phyloP scores from a whole-genome alignment of 306 rosid species.

The Malus orientalis region DNA sequence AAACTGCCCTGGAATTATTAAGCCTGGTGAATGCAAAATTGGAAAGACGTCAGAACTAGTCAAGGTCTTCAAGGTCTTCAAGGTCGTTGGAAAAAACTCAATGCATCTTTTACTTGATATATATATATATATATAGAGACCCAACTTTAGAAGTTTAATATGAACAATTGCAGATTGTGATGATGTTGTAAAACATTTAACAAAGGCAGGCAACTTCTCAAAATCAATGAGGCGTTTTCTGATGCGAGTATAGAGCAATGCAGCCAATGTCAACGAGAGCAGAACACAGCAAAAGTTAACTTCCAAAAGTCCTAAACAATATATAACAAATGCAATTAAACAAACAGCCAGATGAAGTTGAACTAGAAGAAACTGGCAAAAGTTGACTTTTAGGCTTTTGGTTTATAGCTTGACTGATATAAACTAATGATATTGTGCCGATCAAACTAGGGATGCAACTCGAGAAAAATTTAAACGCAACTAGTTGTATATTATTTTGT shows the following conservation, averaged over 20 bases:
- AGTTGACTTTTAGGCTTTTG: background rate
- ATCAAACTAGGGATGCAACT: too few relatives aligned
- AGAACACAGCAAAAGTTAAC: constrained; percentile 52
- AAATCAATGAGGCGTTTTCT: constrained; percentile 62
- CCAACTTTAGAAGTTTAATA: background rate
- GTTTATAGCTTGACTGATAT: too few relatives aligned
- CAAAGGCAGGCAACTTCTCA: constrained; percentile 18
- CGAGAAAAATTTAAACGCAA: background rate
- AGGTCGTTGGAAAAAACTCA: too few relatives aligned
- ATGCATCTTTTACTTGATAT: too few relatives aligned
- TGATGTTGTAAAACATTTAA: background rate
- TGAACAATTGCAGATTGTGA: background rate
- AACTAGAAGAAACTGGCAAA: background rate
- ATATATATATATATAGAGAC: background rate
- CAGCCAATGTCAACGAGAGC: constrained; percentile 51
- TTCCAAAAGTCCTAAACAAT: constrained; percentile 69
- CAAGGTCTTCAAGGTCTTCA: too few relatives aligned
- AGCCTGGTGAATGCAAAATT: too few relatives aligned
- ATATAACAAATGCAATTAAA: background rate
- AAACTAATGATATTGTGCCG: too few relatives aligned
- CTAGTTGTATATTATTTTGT: background rate
- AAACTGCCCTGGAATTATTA: too few relatives aligned
- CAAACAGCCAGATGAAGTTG: background rate
- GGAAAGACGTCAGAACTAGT: too few relatives aligned
- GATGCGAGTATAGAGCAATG: constrained; percentile 47